These are phyloP conservation scores for Omphalea diandra DNA, from an alignment of 441 rosid species.

Conservation along the genomic window DNA sequence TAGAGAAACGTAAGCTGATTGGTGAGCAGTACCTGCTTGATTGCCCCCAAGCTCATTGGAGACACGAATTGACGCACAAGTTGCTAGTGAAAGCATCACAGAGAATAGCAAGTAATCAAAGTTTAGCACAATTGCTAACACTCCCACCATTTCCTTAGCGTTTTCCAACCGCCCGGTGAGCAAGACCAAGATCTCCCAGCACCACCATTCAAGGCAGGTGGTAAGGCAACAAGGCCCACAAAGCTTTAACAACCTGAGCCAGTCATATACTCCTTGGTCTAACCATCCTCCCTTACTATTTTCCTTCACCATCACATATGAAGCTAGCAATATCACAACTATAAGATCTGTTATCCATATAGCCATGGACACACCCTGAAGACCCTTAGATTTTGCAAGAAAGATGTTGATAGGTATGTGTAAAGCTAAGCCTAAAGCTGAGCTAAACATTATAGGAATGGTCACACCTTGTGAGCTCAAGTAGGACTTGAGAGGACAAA, in stretches of 20 bases:
- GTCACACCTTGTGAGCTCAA: constrained; percentile 79
- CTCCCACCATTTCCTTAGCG: constrained; percentile 56
- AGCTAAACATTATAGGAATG: constrained; percentile 66
- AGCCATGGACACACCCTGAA: constrained; percentile 76
- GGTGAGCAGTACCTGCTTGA: constrained; percentile 44
- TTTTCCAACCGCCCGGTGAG: constrained; percentile 65
- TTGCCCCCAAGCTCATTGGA: constrained; percentile 87
- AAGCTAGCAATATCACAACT: constrained; percentile 44
- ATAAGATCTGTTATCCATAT: constrained; percentile 71
- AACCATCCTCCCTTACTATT: constrained; percentile 56
- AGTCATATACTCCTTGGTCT: constrained; percentile 52
- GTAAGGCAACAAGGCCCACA: constrained; percentile 86
- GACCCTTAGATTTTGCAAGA: constrained; percentile 54
- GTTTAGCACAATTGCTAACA: constrained; percentile 65
- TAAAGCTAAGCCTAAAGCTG: constrained; percentile 58
- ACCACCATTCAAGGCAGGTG: constrained; percentile 96
- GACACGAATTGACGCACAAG: constrained; percentile 73
- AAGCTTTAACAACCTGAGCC: constrained; percentile 64
- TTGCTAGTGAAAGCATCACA: constrained; percentile 66
- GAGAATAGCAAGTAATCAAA: constrained; percentile 82
- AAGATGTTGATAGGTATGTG: constrained; percentile 67
- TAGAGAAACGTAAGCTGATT: constrained; percentile 55
- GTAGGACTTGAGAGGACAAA: constrained; percentile 74
- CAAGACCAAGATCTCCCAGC: constrained; percentile 78
- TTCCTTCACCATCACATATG: constrained; percentile 45